Conservation (phyloP, 2,329 filamentous ascomycete genomes). For the Hypoxylon sp. region DNA sequence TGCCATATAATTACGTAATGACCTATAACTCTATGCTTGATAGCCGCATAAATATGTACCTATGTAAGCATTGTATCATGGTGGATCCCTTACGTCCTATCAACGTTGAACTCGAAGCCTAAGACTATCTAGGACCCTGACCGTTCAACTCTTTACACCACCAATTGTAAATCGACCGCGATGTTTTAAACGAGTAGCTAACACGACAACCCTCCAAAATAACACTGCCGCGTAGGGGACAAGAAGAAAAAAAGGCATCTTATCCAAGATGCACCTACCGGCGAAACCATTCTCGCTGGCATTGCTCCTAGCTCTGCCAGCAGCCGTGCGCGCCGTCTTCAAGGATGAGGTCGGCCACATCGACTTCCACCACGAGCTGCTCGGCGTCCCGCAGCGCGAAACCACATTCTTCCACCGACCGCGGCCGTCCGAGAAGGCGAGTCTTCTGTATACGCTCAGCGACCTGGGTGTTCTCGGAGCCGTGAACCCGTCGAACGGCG, state of each 20-base stretch:
- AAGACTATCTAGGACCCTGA: neutral
- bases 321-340: constrained; percentile 74
- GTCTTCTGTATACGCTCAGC: constrained; percentile 89
- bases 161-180: too few species aligned
- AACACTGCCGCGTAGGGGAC: constrained; percentile 22
- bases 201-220: constrained; percentile 9
- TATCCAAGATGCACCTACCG: constrained; percentile 43
- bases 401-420: constrained; percentile 97
- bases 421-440: constrained; percentile 80
- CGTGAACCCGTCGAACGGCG: constrained; percentile 86
- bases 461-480: constrained; percentile 85
- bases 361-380: constrained; percentile 90
- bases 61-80: constrained; percentile 36
- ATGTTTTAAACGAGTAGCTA: constrained; percentile 3
- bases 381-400: constrained; percentile 82
- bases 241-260: too few species aligned
- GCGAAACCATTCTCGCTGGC: constrained; percentile 41
- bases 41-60: constrained; percentile 16
- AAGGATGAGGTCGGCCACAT: constrained; percentile 89
- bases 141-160: too few species aligned
- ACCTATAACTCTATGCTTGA: too few species aligned
- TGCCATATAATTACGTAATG: constrained; percentile 7
- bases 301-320: constrained; percentile 54
- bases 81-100: constrained; percentile 14
- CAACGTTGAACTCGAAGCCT: neutral